A percentile compares a stretch with the other conserved stretches of the same genome.
These are phyloP conservation scores for Tetracladium marchalianum DNA, from an alignment of 495 filamentous ascomycete species.

Conservation along the genomic window DNA sequence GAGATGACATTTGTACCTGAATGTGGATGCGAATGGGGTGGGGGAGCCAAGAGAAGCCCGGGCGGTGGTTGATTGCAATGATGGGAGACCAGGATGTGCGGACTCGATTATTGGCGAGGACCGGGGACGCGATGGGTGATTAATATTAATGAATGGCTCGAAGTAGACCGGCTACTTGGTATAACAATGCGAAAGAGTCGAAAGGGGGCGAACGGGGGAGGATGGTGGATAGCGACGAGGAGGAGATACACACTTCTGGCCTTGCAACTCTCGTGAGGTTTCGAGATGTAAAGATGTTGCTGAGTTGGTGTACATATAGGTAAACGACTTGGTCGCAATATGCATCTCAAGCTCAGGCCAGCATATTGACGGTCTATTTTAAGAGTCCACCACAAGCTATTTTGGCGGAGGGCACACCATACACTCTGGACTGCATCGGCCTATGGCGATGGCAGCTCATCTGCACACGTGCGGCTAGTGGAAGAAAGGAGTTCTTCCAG, in stretches of 20 bases:
- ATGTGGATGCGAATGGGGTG: conserved; percentile 14
- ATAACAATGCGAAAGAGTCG: not conserved
- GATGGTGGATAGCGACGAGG: conserved; percentile 3
- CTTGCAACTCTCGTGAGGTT: conserved; percentile 14
- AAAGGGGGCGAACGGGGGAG: not conserved
- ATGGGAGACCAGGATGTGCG: conserved; percentile 16
- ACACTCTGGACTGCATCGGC: not conserved
- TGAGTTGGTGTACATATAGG: conserved; percentile 18
- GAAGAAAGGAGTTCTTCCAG: not conserved
- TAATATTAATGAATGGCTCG: conserved; percentile 24
- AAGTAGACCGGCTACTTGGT: conserved; percentile 24
- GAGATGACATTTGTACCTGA: conserved; percentile 50
- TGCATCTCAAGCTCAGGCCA: conserved; percentile 8
- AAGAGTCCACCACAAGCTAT: conserved; percentile 12
- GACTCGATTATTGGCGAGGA: conserved; percentile 22
- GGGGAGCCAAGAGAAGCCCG: conserved; percentile 16
- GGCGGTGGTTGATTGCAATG: conserved; percentile 12
- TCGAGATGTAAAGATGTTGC: conserved; percentile 1
- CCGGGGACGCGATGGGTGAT: conserved; percentile 15
- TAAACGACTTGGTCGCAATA: conserved; percentile 1
- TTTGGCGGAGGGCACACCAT: conserved; percentile 1
- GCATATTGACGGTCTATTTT: conserved; percentile 14
- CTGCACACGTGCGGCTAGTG: conserved; percentile 19
- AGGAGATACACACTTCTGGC: conserved; percentile 9
- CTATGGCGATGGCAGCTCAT: conserved; percentile 1